Percentiles rank a stretch among this genome's conserved stretches.
Evolutionary conservation across 305 asterid genomes (phyloP).

Genomic region (Fraxinus nigra): DNA sequence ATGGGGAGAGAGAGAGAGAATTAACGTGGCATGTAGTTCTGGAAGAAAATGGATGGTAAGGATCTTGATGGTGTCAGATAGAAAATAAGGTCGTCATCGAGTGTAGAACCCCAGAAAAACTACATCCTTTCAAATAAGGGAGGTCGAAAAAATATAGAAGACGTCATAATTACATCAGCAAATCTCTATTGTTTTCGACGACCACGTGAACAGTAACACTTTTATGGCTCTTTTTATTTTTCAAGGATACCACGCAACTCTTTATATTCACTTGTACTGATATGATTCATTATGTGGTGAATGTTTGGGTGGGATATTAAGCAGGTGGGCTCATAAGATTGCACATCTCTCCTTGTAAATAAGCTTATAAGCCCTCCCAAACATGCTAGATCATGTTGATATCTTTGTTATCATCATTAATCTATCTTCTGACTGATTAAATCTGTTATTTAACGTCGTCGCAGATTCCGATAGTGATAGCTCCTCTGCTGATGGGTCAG

Average conservation of each 20-base stretch:
- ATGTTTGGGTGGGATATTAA: neutral
- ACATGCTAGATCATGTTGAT: neutral
- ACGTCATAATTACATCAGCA: neutral
- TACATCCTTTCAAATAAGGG: neutral
- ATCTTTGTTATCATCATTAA: neutral
- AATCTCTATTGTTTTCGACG: neutral
- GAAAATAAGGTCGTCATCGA: neutral
- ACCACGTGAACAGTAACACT: neutral
- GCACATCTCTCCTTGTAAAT: neutral
- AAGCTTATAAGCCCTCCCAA: neutral
- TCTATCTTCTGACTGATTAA: neutral
- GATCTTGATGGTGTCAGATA: neutral
- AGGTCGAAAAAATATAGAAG: neutral
- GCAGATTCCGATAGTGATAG: slow-evolving; percentile 68
- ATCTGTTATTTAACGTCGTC: neutral
- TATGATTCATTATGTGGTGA: neutral
- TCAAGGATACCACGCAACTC: neutral
- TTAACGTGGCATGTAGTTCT: neutral
- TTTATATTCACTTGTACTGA: neutral
- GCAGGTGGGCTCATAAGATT: neutral
- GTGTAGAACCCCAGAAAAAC: neutral
- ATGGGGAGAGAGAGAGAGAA: neutral
- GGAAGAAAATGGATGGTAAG: neutral
- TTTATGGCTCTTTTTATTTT: neutral
- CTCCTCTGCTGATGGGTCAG: slow-evolving; percentile 54